These are phyloP conservation scores for Thecamonas trahens DNA, from an alignment of 78 protist species.

Conservation along the genomic window DNA sequence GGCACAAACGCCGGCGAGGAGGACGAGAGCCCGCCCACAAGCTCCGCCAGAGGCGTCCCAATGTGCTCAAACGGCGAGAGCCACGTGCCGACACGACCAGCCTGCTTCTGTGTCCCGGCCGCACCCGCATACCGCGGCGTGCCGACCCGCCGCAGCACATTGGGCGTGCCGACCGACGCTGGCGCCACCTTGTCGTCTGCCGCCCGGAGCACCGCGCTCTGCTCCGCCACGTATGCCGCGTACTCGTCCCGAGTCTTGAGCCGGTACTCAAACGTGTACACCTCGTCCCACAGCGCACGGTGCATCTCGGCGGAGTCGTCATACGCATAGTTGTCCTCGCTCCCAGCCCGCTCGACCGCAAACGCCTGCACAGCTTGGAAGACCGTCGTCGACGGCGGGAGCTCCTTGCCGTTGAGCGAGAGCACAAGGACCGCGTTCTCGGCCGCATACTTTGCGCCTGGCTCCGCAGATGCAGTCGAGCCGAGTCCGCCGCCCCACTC, in stretches of 20 bases:
- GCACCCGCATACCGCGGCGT: background rate
- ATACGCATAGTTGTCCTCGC: background rate
- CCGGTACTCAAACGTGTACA: background rate
- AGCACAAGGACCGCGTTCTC: background rate
- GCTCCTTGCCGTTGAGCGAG: background rate
- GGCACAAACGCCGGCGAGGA: background rate
- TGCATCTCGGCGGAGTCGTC: background rate
- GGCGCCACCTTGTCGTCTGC: too few relatives aligned
- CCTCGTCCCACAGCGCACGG: too few relatives aligned
- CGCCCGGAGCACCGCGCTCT: too few relatives aligned
- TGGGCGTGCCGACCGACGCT: too few relatives aligned
- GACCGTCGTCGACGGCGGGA: background rate
- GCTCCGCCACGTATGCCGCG: too few relatives aligned
- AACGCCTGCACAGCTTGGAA: conserved; percentile 12
- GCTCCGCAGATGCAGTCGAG: background rate
- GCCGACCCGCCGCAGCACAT: too few relatives aligned
- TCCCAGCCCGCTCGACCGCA: background rate
- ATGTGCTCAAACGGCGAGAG: too few relatives aligned
- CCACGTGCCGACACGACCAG: background rate
- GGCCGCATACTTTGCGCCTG: too few relatives aligned
- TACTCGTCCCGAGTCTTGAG: background rate
- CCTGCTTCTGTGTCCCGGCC: background rate
- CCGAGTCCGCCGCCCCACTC: background rate
- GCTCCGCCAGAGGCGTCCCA: too few relatives aligned
- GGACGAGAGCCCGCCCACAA: background rate